Base-by-base conservation (phyloP, 1,284 basidiomycete species). In the Lignosus rhinocerotis region DNA sequence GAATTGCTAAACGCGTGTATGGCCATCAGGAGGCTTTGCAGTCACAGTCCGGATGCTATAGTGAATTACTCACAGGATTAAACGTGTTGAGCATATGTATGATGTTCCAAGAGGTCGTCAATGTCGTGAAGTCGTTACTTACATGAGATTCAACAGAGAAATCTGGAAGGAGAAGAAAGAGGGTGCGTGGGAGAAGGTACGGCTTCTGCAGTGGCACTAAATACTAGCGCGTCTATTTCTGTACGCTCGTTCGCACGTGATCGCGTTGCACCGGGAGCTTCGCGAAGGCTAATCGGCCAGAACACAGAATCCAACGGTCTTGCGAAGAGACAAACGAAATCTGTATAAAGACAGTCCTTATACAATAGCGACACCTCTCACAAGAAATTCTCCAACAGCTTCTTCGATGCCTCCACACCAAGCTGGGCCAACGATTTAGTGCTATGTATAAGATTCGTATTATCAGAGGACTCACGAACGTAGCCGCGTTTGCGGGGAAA, bases 401-500 rank as follows among this genome's bases (percentile, higher is more conserved):
- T 69, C 66, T 68, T 70, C 49, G 70, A 66, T 16, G 66, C 67
- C 59, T 72, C 71, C 16, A 72, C 71, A 30, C 71, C 71, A 31
- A 72, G 62, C 70, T 72, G 48, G 14, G 25, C 11, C 21, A 12
- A 6, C 33, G 17, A 34, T 17, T 58, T 47, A 59, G 58, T 41
- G 30, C 16, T 25, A 19, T 17, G 36, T 14, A 60, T 8, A 25
- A 4, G 25, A 25, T 25, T 25, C 25, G 25, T 4, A 4, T 25
- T 25, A 34, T 14, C 90, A 86, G 25, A 12, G 86, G 65, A 83
- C 92, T 78, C 69, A 95, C 90, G 79, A 96, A 96, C 54, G 94
- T 95, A n/a, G 94, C 94, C 51, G 94, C 94, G 73, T 96, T 96
- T 31, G 94, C 94, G 6, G 94, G 93, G 83, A 95, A 93, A 51